These are phyloP conservation scores for Gyrodon lividus DNA, from an alignment of 768 basidiomycete species.

Conservation along the genomic window DNA sequence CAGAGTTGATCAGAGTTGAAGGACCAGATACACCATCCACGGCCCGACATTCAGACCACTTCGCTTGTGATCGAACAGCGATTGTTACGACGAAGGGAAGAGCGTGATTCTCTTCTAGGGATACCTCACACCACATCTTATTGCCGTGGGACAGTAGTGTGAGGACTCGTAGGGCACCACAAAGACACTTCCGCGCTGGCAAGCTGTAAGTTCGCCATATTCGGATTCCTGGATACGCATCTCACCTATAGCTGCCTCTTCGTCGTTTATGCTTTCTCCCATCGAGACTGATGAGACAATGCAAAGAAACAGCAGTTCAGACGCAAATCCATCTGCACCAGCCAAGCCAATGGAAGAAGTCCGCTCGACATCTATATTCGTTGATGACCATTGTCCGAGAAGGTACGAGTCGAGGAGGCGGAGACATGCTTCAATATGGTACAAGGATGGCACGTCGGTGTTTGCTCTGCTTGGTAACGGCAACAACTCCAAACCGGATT, in stretches of 20 bases:
- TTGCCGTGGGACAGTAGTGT: conserved; percentile 71
- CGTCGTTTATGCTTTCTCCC: conserved; percentile 20
- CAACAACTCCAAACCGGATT: conserved; percentile 41
- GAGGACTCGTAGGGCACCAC: conserved; percentile 61
- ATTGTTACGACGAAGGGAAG: conserved; percentile 49
- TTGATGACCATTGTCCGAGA: conserved; percentile 51
- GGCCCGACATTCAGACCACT: conserved; percentile 15
- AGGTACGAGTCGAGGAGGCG: conserved; percentile 62
- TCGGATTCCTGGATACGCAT: neutral
- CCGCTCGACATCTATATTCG: conserved; percentile 13
- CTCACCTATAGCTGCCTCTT: conserved; percentile 19
- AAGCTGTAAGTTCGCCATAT: neutral
- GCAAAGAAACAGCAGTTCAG: conserved; percentile 51
- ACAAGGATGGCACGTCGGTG: conserved; percentile 36
- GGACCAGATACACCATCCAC: neutral
- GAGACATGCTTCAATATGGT: conserved; percentile 55
- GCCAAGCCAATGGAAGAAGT: conserved; percentile 6
- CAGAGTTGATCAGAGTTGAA: conserved; percentile 14
- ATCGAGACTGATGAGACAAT: conserved; percentile 44
- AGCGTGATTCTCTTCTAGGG: conserved; percentile 47
- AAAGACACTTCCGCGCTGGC: conserved; percentile 48
- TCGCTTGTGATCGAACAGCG: conserved; percentile 40
- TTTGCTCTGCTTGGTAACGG: conserved; percentile 21
- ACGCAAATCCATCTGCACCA: conserved; percentile 33
- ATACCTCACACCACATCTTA: conserved; percentile 50